Evolutionary conservation across 2,329 filamentous ascomycete species (phyloP).

Genomic region (Hypoxylon sp.): DNA sequence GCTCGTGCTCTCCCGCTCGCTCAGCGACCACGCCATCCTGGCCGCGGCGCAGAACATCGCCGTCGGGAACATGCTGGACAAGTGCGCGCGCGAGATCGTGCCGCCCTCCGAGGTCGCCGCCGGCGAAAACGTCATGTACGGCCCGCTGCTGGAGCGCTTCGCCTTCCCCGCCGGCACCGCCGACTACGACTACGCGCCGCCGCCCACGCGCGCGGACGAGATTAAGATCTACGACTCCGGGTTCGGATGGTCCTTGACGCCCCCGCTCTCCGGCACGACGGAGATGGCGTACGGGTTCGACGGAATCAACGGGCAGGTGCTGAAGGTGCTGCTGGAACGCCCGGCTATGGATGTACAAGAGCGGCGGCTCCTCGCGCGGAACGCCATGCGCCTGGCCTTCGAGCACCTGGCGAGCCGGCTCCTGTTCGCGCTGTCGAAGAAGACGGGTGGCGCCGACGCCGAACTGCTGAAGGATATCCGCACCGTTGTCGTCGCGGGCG

Average conservation of each 20-base stretch:
- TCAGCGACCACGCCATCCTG: constrained; percentile 79
- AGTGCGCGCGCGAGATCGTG: constrained; percentile 81
- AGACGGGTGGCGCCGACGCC: not conserved
- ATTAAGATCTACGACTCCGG: constrained; percentile 58
- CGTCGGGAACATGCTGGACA: constrained; percentile 91
- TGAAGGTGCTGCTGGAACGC: constrained; percentile 62
- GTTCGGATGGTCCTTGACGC: constrained; percentile 73
- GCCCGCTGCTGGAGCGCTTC: constrained; percentile 80
- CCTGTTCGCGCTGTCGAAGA: constrained; percentile 70
- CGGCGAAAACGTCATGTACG: constrained; percentile 80
- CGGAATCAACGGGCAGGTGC: constrained; percentile 74
- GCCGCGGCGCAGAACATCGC: constrained; percentile 83
- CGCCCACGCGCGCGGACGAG: constrained; percentile 69
- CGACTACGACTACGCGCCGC: constrained; percentile 68
- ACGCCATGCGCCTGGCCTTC: constrained; percentile 84
- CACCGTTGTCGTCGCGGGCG: constrained; percentile 86
- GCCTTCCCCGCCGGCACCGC: constrained; percentile 70
- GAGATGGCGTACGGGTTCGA: constrained; percentile 80
- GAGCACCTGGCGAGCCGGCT: constrained; percentile 86
- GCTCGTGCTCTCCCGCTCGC: constrained; percentile 77
- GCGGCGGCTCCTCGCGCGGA: constrained; percentile 75
- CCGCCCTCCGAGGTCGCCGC: constrained; percentile 68
- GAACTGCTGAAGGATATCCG: constrained; percentile 53
- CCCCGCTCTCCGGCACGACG: constrained; percentile 71
- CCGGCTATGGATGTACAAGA: constrained; percentile 66